Evolutionary conservation across 257 asterid genomes (phyloP).

Genomic region (Haberlea rhodopensis): DNA sequence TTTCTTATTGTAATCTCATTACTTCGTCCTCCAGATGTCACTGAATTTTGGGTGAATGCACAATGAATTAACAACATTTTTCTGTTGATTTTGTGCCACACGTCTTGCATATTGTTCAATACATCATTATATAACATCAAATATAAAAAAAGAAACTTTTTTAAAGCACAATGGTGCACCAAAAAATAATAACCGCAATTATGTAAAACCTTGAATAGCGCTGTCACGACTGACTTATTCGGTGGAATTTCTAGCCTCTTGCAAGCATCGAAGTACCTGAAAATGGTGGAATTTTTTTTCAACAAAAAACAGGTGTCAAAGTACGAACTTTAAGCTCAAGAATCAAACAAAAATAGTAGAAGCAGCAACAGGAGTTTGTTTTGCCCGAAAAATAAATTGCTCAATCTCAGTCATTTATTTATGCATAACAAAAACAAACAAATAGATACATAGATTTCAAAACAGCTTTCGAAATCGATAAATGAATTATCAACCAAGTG

Average conservation of each 20-base stretch:
- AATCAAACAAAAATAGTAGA: neutral
- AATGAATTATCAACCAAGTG: conserved; percentile 11
- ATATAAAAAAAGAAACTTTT: neutral
- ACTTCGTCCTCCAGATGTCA: neutral
- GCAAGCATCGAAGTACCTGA: conserved; percentile 71
- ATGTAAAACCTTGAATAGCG: conserved; percentile 64
- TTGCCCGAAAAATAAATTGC: neutral
- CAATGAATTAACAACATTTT: no score
- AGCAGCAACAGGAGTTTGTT: neutral
- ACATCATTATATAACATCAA: neutral
- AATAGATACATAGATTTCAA: neutral
- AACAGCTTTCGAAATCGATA: neutral
- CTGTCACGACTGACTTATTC: conserved; percentile 50
- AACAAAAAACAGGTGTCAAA: no score
- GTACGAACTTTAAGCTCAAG: conserved; percentile 11
- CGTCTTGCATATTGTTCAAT: neutral
- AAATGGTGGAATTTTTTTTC: no score
- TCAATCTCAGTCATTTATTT: neutral
- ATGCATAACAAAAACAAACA: neutral
- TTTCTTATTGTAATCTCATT: neutral
- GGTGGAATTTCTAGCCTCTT: conserved; percentile 52
- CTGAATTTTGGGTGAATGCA: neutral
- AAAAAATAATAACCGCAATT: conserved; percentile 13
- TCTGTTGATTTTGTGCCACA: neutral
- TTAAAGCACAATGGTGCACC: neutral